phyloP scores from a whole-genome alignment of 2,329 filamentous ascomycete genomes.

The Colletotrichum ledebouriae region DNA sequence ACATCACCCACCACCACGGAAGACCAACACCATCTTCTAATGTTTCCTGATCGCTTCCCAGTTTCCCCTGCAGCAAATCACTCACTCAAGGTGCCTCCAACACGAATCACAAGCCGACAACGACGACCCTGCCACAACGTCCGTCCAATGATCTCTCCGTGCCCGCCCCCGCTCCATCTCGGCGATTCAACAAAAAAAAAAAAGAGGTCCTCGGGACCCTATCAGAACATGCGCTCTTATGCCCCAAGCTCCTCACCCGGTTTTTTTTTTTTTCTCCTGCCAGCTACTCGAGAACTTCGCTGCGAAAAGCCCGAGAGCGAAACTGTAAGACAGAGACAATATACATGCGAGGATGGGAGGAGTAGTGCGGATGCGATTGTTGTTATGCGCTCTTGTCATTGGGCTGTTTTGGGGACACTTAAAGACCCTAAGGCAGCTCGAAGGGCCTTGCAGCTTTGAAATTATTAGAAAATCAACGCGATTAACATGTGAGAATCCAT shows the following conservation, averaged over 20 bases:
- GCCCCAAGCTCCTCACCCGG: constrained; percentile 38
- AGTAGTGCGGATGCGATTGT: no score
- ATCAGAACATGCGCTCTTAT: constrained; percentile 25
- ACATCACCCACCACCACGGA: background rate
- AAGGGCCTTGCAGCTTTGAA: background rate
- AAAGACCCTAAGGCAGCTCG: constrained; percentile 24
- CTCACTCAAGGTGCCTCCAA: constrained; percentile 15
- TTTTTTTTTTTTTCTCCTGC: background rate
- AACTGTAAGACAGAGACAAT: constrained; percentile 2
- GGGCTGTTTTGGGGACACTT: constrained; percentile 7
- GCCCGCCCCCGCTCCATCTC: constrained; percentile 15
- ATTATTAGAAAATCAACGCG: constrained; percentile 14
- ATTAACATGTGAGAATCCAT: constrained; percentile 37
- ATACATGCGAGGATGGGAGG: constrained; percentile 11
- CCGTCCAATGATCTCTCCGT: constrained; percentile 15
- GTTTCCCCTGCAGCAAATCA: constrained; percentile 33
- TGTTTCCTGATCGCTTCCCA: background rate
- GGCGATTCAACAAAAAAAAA: constrained; percentile 40
- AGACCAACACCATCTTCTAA: background rate
- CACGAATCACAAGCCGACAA: constrained; percentile 23
- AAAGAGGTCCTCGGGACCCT: constrained; percentile 10
- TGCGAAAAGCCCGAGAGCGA: constrained; percentile 25
- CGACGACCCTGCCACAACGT: background rate
- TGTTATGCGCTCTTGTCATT: constrained; percentile 27
- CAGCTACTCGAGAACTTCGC: background rate